Conservation (phyloP, 1,139 yeast genomes). For the Lodderomyces theae region DNA sequence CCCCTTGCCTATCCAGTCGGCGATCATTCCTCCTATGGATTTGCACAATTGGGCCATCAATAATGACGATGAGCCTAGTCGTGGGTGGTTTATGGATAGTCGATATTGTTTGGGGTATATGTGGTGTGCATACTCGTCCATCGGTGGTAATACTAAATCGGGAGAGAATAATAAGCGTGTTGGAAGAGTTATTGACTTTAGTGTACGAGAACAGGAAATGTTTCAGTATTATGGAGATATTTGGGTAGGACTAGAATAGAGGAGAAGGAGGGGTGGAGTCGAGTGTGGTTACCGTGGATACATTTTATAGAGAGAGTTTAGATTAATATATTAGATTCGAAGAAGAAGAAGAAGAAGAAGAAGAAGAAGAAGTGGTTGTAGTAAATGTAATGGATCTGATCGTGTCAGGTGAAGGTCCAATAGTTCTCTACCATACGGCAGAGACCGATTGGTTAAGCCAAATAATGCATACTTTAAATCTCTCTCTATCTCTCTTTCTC, state of each 20-base stretch:
- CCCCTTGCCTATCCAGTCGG: conserved; percentile 25
- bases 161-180: conserved; percentile 22
- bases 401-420: too few species aligned
- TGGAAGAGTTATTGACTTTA: conserved; percentile 28
- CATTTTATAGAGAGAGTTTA: background rate
- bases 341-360: background rate
- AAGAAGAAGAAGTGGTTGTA: background rate
- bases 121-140: conserved; percentile 45
- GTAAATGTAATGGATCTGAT: background rate
- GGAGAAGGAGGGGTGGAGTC: background rate
- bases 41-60: conserved; percentile 18
- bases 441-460: too few species aligned
- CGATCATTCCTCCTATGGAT: conserved; percentile 32
- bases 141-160: conserved; percentile 32
- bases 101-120: conserved; percentile 41
- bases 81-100: conserved; percentile 32
- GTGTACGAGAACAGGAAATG: conserved; percentile 20
- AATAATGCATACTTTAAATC: background rate
- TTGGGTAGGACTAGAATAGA: conserved; percentile 29
- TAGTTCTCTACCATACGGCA: too few species aligned
- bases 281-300: background rate
- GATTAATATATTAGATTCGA: background rate
- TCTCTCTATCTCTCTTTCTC: background rate
- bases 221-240: conserved; percentile 33
- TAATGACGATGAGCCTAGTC: conserved; percentile 30